Percentiles rank a stretch among this genome's conserved stretches.
phyloP scores from a whole-genome alignment of 2,329 filamentous ascomycete genomes.

The Apiospora koreana region DNA sequence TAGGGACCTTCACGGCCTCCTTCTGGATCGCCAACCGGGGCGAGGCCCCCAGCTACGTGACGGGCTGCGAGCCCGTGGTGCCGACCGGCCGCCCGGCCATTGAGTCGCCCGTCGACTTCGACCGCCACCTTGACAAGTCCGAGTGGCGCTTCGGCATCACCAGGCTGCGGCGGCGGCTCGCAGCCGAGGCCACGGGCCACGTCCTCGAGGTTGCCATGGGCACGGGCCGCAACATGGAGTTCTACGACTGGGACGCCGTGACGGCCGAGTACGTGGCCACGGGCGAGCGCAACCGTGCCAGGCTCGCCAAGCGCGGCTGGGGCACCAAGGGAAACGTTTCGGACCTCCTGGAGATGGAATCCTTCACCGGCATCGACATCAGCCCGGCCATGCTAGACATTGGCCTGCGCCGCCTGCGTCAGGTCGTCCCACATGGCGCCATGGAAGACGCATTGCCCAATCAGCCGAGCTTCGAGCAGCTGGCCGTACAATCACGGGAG shows the following conservation, averaged over 20 bases:
- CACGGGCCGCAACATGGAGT: constrained; percentile 61
- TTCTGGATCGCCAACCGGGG: constrained; percentile 18
- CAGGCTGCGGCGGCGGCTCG: constrained; percentile 50
- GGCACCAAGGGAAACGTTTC: constrained; percentile 9
- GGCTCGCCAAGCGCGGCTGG: constrained; percentile 17
- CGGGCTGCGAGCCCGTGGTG: constrained; percentile 35
- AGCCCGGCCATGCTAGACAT: constrained; percentile 61
- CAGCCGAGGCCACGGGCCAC: constrained; percentile 50
- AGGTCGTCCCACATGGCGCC: constrained; percentile 40
- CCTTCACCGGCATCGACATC: constrained; percentile 65
- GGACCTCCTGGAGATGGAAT: constrained; percentile 41
- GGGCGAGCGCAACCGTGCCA: constrained; percentile 22
- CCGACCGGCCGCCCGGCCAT: constrained; percentile 52
- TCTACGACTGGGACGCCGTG: constrained; percentile 54
- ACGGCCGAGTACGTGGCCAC: constrained; percentile 20
- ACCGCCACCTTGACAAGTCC: constrained; percentile 56
- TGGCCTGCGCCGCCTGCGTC: constrained; percentile 52
- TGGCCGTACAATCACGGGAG: constrained; percentile 21
- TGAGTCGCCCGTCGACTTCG: constrained; percentile 56
- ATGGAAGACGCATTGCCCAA: constrained; percentile 37
- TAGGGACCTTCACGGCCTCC: constrained; percentile 49
- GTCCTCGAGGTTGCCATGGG: constrained; percentile 66
- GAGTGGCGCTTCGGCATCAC: constrained; percentile 60
- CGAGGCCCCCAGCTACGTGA: constrained; percentile 22
- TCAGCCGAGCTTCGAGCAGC: constrained; percentile 27